Evolutionary conservation across 2,329 filamentous ascomycete species (phyloP).

Genomic region (Pseudogymnoascus sp.): DNA sequence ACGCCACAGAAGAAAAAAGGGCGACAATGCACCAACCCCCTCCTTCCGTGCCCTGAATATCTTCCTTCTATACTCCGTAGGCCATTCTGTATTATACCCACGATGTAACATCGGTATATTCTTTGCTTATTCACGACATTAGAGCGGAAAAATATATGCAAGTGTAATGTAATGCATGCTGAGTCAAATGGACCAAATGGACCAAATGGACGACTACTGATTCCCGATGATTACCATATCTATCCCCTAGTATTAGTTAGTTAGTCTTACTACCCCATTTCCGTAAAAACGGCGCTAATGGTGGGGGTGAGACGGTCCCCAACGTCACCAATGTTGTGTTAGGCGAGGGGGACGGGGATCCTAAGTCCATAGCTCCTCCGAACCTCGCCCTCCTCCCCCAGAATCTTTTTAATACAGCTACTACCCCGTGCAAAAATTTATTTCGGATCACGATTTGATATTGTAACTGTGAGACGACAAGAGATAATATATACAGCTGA

Average conservation of each 20-base stretch:
- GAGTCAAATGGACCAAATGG: background rate
- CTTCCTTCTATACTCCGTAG: background rate
- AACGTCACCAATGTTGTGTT: slow-evolving; percentile 5
- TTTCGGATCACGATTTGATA: background rate
- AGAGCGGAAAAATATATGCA: background rate
- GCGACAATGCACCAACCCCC: background rate
- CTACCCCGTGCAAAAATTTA: background rate
- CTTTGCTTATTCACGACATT: slow-evolving; percentile 2
- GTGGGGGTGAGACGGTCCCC: slow-evolving; percentile 1
- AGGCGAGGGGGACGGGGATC: background rate
- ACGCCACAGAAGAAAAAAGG: background rate
- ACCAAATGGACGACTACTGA: background rate
- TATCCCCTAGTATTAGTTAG: background rate
- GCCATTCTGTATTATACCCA: background rate
- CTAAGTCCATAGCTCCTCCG: background rate
- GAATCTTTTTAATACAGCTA: background rate
- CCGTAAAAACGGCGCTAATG: slow-evolving; percentile 4
- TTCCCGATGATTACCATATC: background rate
- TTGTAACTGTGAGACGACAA: background rate
- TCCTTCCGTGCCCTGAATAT: background rate
- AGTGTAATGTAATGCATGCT: background rate
- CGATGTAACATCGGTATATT: background rate
- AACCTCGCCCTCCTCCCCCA: background rate
- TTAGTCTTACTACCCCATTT: background rate
- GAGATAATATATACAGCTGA: background rate